Evolutionary conservation across 108 stramenopile genomes (phyloP), one percentile per base, ranked within the genome.

Genomic region (Skeletonema grethae): DNA sequence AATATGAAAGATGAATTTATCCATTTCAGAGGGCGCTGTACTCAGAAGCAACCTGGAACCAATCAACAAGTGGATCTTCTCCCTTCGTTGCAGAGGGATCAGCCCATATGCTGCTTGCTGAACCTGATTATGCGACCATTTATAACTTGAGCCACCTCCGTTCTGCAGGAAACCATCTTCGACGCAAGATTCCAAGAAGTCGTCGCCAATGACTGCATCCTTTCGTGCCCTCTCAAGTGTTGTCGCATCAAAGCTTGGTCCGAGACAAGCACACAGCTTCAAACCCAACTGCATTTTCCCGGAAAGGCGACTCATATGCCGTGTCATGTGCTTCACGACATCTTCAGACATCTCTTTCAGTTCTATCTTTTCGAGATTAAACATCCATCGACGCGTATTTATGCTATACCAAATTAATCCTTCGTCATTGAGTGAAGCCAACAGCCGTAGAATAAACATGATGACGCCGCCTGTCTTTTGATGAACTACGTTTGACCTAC

Each of bases 31-130:
- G 1, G 76, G 60, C 13, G 70, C 25, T 28, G 81, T 57, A 10
- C 61, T 61, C 61, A 67, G 64, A 59, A 79, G 76, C 10, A 88
- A 58, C 24, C 80, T 65, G 7, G 82, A 72, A 16, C 85, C 87
- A 71, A 88, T 69, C 20, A 84, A 73, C 3, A 86, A 65, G 36
- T 88, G 87, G 35, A 84, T 77, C 8, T 72, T 59, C 43, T 69
- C 85, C 41, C 80, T 18, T 36, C 59, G 59, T 4, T 65, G 35
- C 30, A 60, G 22, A 30, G 80, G 80, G 11, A 90, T 75, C 24
- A 86, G 32, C 35, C 65, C 76, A 43, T 84, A 84, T n/a, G 85
- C 80, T 12, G 89, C 86, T 45, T 86, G 84, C 57, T 87, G 86
- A 16, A 87, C 66, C 41, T 82, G 73, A 65, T 87, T 85, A 59